Conservation (phyloP, 2,329 filamentous ascomycete species). For the Botrytis cinerea region DNA sequence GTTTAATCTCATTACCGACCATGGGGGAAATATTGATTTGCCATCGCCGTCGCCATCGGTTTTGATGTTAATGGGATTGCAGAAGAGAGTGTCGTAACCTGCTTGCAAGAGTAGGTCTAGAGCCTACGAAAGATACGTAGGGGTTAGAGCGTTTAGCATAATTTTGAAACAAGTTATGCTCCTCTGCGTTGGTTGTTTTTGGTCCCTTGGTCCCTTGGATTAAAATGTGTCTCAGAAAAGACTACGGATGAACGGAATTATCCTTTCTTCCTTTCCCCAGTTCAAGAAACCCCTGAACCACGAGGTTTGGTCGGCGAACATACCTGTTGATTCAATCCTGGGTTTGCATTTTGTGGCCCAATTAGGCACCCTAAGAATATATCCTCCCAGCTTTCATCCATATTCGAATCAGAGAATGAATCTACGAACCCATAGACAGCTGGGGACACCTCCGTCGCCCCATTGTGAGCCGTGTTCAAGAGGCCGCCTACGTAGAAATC, state of each 20-base stretch:
- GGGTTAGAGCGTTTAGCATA: conserved; percentile 9
- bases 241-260: conserved; percentile 3
- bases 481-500: not conserved
- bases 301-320: conserved; percentile 23
- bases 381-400: not conserved
- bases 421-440: conserved; percentile 9
- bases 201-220: conserved; percentile 4
- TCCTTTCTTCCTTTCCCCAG: conserved; percentile 8
- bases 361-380: not conserved
- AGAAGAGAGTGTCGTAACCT: not conserved
- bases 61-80: not conserved
- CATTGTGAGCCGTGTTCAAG: conserved; percentile 11
- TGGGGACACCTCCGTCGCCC: not conserved
- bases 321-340: not conserved
- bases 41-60: not conserved
- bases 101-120: not conserved
- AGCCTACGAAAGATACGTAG: not conserved
- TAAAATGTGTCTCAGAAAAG: conserved; percentile 13
- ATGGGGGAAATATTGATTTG: not conserved
- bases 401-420: conserved; percentile 1
- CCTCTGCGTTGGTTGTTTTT: not conserved
- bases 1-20: not conserved
- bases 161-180: not conserved
- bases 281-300: conserved; percentile 12
- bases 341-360: not conserved